A percentile compares a stretch with the other conserved stretches of the same genome.
phyloP scores from a whole-genome alignment of 2,329 filamentous ascomycete genomes.

The Trichophyton simii region DNA sequence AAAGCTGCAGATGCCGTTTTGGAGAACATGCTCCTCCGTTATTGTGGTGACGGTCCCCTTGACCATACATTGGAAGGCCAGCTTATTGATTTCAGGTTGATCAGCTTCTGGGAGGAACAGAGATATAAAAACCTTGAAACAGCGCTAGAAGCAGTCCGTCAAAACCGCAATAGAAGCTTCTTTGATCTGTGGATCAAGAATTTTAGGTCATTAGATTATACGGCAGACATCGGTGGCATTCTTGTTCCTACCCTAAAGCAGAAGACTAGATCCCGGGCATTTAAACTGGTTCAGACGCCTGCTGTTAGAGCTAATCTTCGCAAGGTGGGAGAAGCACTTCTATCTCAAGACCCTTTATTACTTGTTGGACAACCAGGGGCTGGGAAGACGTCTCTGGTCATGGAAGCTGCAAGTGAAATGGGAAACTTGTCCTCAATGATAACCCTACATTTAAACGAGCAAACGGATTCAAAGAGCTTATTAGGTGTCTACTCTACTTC shows the following conservation, averaged over 20 bases:
- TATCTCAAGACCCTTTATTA: constrained; percentile 58
- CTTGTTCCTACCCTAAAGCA: constrained; percentile 48
- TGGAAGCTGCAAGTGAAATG: constrained; percentile 67
- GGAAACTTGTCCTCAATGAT: constrained; percentile 74
- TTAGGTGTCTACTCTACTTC: constrained; percentile 90
- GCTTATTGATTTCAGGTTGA: constrained; percentile 65
- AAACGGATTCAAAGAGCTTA: constrained; percentile 94
- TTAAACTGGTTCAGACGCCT: constrained; percentile 52
- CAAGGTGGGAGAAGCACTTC: constrained; percentile 54
- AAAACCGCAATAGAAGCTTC: constrained; percentile 15
- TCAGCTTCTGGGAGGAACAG: constrained; percentile 51
- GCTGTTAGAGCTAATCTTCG: constrained; percentile 64
- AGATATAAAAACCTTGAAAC: constrained; percentile 38
- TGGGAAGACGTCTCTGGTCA: constrained; percentile 79
- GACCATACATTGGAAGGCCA: constrained; percentile 62
- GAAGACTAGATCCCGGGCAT: constrained; percentile 37
- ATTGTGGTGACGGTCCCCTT: constrained; percentile 53
- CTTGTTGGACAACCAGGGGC: constrained; percentile 72
- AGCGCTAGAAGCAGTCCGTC: constrained; percentile 17
- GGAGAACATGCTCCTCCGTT: constrained; percentile 54
- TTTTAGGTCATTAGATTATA: constrained; percentile 40
- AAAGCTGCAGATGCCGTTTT: constrained; percentile 67
- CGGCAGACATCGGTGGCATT: constrained; percentile 52
- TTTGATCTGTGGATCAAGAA: constrained; percentile 19
- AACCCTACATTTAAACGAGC: constrained; percentile 91